phyloP scores from a whole-genome alignment of 441 rosid genomes.

The Dalechampia spathulata region DNA sequence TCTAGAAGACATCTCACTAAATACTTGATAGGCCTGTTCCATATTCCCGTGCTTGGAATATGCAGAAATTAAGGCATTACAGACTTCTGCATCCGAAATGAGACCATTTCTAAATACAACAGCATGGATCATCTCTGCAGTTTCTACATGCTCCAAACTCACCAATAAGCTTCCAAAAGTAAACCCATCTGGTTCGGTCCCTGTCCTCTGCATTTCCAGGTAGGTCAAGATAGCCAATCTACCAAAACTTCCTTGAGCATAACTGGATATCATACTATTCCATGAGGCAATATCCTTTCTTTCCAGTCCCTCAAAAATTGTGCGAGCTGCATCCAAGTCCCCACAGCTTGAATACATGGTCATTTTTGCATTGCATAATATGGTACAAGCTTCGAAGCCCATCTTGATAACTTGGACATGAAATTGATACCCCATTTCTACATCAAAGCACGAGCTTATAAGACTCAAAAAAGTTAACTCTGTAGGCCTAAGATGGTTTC shows the following conservation, averaged over 20 bases:
- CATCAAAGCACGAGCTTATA: slow-evolving; percentile 39
- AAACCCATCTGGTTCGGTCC: slow-evolving; percentile 50
- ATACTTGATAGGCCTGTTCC: slow-evolving; percentile 36
- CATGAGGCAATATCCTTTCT: slow-evolving; percentile 53
- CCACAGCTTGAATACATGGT: slow-evolving; percentile 38
- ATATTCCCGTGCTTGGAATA: slow-evolving; percentile 54
- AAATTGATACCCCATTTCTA: slow-evolving; percentile 42
- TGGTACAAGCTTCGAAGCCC: slow-evolving; percentile 44
- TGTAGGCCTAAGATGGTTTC: slow-evolving; percentile 42
- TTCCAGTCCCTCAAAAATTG: slow-evolving; percentile 36
- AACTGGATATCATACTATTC: slow-evolving; percentile 76
- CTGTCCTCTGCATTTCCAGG: slow-evolving; percentile 36
- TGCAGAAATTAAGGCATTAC: slow-evolving; percentile 55
- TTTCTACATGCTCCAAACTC: slow-evolving; percentile 36
- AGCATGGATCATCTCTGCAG: slow-evolving; percentile 61
- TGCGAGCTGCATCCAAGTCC: slow-evolving; percentile 42
- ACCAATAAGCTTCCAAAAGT: slow-evolving; percentile 54
- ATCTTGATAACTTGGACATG: slow-evolving; percentile 46
- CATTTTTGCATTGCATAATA: slow-evolving; percentile 53
- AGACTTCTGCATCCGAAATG: slow-evolving; percentile 35
- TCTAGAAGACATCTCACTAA: slow-evolving; percentile 19
- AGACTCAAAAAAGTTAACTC: slow-evolving; percentile 51
- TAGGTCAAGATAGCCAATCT: slow-evolving; percentile 32
- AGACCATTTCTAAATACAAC: slow-evolving; percentile 27
- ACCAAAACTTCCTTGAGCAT: slow-evolving; percentile 36